Evolutionary conservation across 768 basidiomycete genomes (phyloP).

Genomic region (Panaeolus papilionaceus): DNA sequence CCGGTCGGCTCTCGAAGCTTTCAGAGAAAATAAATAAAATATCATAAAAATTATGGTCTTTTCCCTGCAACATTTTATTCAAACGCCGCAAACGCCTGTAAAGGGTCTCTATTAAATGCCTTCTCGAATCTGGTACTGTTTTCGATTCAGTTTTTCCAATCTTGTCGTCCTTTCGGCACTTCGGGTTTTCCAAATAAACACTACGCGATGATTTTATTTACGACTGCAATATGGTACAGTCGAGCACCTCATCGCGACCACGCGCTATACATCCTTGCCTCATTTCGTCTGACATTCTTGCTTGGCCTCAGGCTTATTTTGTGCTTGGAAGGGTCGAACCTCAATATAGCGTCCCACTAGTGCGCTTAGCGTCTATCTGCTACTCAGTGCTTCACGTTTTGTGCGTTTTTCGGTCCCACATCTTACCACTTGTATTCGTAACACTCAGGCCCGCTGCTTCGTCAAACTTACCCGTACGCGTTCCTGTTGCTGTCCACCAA

Average conservation of each 20-base stretch:
- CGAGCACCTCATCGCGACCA: no score
- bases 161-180: neutral
- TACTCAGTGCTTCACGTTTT: neutral
- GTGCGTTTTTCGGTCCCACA: neutral
- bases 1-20: no score
- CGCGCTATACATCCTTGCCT: no score
- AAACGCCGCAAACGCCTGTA: neutral
- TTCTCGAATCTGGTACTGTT: no score
- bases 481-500: constrained; percentile 1
- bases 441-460: neutral
- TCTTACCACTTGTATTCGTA: neutral
- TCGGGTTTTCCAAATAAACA: neutral
- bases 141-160: no score
- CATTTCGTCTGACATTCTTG: no score
- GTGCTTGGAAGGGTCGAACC: no score
- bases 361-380: neutral
- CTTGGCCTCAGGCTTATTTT: no score
- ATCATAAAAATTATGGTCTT: neutral
- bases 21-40: no score
- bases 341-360: neutral
- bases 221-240: no score
- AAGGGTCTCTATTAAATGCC: no score
- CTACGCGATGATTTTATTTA: no score
- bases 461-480: neutral
- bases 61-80: neutral